Base-by-base conservation (phyloP, 257 asterid species). In the Fraxinus quadrangulata region DNA sequence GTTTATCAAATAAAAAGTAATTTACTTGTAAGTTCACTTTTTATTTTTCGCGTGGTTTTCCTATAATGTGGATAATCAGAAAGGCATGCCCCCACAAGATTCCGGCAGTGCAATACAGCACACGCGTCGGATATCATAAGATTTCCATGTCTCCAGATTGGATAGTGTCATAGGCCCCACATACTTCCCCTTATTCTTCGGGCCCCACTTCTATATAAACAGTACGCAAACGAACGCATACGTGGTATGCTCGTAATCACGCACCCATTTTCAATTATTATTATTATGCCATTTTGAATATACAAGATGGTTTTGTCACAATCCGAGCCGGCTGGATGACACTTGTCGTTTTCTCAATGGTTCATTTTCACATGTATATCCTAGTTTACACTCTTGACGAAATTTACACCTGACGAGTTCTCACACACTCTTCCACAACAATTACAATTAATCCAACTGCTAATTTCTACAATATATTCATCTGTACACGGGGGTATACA, bases 41-140 rank as follows among this genome's bases (percentile, higher is more conserved):
- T 4, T 33, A 33, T 33, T 3, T 4, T 33, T 33, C 42, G 42
- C 42, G 51, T 2, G 51, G 16, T 42, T 42, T 40, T 42, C 51
- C 51, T 2, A 42, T 42, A 63, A 36, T 24, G 69, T 6, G 8
- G 6, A 17, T 34, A 47, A 70, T 73, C n/a, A 28, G 17, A 0
- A 37, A 5, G 23, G 19, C 3, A 5, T 77, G 71, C 17, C 75
- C 75, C 78, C 74, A 67, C 74, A 47, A 73, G 34, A 65, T 47
- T 26, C 16, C 75, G 65, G 78, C 67, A 70, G 80, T 82, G 85
- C 74, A 69, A 77, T 71, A 68, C 85, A 78, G 85, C 82, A 78
- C 77, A 77, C 81, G 74, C 85, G 85, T 82, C 73, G 78, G 79
- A 77, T 40, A 63, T 63, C 69, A 10, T 63, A 63, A 26, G 69